Percentiles rank a stretch among this genome's conserved stretches.
Evolutionary conservation across 305 asterid species (phyloP).

Genomic region (Nicotiana rustica): DNA sequence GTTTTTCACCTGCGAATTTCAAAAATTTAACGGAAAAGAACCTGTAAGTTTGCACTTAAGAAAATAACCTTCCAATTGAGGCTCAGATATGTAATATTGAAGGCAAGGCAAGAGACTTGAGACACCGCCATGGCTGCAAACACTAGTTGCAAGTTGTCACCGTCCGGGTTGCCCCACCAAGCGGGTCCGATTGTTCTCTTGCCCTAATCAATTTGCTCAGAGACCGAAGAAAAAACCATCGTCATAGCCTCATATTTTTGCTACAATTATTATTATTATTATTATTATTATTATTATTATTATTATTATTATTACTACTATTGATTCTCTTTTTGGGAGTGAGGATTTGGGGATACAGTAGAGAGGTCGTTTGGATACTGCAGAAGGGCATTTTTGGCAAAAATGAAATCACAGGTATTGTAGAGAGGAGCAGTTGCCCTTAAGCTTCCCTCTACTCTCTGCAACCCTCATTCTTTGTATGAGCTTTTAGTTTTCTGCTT

Average conservation of each 20-base stretch:
- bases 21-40: too few species aligned
- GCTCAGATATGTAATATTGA: background rate
- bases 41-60: background rate
- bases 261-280: background rate
- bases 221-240: too few species aligned
- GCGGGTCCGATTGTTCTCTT: constrained; percentile 28
- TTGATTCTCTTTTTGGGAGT: background rate
- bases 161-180: constrained; percentile 38
- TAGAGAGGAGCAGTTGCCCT: constrained; percentile 26
- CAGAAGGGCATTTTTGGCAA: background rate
- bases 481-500: background rate
- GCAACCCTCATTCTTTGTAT: constrained; percentile 1
- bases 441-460: background rate
- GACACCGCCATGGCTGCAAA: constrained; percentile 29
- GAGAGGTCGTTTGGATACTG: background rate
- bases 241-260: too few species aligned
- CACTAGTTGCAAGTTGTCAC: constrained; percentile 1
- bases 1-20: background rate
- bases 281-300: background rate
- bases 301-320: background rate
- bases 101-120: background rate
- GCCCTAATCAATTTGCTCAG: background rate
- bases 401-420: constrained; percentile 22
- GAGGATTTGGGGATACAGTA: background rate
- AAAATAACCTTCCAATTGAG: background rate